Base-by-base conservation (phyloP, 139 green algal genomes). In the Trebouxia sp. region DNA sequence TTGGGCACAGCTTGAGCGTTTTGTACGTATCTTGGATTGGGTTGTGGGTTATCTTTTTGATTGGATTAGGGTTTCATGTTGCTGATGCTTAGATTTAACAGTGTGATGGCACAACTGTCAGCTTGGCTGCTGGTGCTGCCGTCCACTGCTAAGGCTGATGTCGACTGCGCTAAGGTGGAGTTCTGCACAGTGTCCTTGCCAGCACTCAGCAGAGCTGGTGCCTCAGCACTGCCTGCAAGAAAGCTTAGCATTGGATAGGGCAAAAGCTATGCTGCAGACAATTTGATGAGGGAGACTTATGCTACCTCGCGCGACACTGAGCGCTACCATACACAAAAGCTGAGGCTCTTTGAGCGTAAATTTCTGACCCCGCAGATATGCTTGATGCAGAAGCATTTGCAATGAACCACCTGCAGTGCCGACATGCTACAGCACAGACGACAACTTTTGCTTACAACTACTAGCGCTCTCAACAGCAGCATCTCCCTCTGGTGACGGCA, bases 381-480 rank as follows among this genome's bases (percentile, higher is more conserved):
- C n/a, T n/a, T n/a, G n/a, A n/a, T n/a, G n/a, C n/a, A n/a, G n/a
- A n/a, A n/a, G n/a, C n/a, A n/a, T n/a, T n/a, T n/a, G n/a, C n/a
- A n/a, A n/a, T n/a, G n/a, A n/a, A n/a, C n/a, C n/a, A n/a, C n/a
- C n/a, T n/a, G n/a, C n/a, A n/a, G n/a, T 1, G 15, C n/a, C 35
- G n/a, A 3, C 4, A 8, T 39, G 55, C n/a, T 39, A 12, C 5
- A 12, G 37, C 11, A 6, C 11, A 66, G n/a, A 0, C 35, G 24
- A 1, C 4, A 39, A 14, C 12, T n/a, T 39, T 37, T 15, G 12
- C 62, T 14, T 26, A 72, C 62, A 32, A 26, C 42, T 72, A 35
- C 62, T 28, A 41, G 69, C 69, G 41, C 69, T 77, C 8, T 77
- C 69, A 12, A 77, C 69, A 39, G 69, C 69, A 51, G 69, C 69